Percentiles rank a stretch among this genome's conserved stretches.
Evolutionary conservation across 352 stramenopile genomes (phyloP).

Genomic region (Phytophthora pseudosyringae): DNA sequence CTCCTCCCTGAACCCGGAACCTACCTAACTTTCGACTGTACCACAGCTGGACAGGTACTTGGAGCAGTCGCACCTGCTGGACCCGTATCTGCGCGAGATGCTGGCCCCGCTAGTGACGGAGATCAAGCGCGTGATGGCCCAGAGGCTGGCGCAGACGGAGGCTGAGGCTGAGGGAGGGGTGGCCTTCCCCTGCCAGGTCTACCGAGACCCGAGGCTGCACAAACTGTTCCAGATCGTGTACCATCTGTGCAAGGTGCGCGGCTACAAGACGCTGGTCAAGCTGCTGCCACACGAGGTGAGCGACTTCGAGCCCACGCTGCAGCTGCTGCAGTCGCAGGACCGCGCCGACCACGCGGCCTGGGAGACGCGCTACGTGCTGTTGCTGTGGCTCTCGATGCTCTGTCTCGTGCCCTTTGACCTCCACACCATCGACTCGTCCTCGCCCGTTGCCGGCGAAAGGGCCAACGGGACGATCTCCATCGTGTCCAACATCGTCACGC

Average conservation of each 20-base stretch:
- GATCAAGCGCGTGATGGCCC: slow-evolving; percentile 64
- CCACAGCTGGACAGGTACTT: slow-evolving; percentile 85
- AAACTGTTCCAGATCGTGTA: slow-evolving; percentile 94
- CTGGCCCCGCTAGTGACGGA: slow-evolving; percentile 72
- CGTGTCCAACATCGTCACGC: slow-evolving; percentile 78
- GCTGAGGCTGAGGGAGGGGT: slow-evolving; percentile 20
- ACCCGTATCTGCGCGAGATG: slow-evolving; percentile 83
- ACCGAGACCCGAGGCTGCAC: slow-evolving; percentile 77
- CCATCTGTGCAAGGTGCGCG: slow-evolving; percentile 96
- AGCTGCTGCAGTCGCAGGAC: slow-evolving; percentile 89
- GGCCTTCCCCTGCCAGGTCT: slow-evolving; percentile 84
- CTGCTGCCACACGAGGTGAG: slow-evolving; percentile 95
- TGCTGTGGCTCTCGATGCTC: slow-evolving; percentile 98
- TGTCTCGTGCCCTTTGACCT: slow-evolving; percentile 98
- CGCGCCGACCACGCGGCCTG: slow-evolving; percentile 71
- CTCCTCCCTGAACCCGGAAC: neutral
- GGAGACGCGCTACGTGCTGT: slow-evolving; percentile 88
- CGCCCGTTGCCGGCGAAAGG: slow-evolving; percentile 13
- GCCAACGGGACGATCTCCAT: slow-evolving; percentile 55
- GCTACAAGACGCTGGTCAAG: slow-evolving; percentile 96
- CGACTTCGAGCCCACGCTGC: slow-evolving; percentile 96
- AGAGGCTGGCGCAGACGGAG: slow-evolving; percentile 28
- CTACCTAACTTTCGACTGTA: neutral
- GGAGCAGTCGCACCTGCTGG: slow-evolving; percentile 91
- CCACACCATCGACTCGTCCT: slow-evolving; percentile 94